phyloP scores from a whole-genome alignment of 371 early-diverging fungal genomes.

The Saksenaea vasiformis region DNA sequence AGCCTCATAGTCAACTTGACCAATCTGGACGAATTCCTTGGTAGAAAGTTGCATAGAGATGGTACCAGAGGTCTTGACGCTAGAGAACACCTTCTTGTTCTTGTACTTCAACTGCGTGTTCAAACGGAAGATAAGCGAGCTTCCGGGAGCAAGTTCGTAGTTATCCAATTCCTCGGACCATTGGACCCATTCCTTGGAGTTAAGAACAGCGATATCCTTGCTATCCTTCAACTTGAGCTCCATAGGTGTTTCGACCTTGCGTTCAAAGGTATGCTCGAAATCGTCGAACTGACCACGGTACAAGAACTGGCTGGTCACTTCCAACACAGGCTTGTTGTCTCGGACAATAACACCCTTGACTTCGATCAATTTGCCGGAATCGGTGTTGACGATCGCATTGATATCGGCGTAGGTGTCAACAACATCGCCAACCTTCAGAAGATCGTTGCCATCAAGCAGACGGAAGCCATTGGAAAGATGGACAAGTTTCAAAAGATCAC shows the following conservation, averaged over 20 bases:
- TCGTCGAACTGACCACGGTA: slow-evolving; percentile 89
- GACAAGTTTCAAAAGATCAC: slow-evolving; percentile 89
- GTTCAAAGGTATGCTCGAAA: slow-evolving; percentile 83
- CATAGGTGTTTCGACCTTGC: slow-evolving; percentile 82
- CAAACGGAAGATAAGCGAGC: slow-evolving; percentile 83
- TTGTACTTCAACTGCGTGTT: slow-evolving; percentile 80
- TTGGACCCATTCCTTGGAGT: slow-evolving; percentile 90
- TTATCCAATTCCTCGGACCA: slow-evolving; percentile 70
- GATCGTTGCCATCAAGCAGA: slow-evolving; percentile 76
- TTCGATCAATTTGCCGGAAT: slow-evolving; percentile 90
- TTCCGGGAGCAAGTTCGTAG: slow-evolving; percentile 65
- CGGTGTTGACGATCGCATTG: slow-evolving; percentile 81
- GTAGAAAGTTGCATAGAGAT: slow-evolving; percentile 85
- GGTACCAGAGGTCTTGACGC: slow-evolving; percentile 77
- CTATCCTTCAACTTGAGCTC: slow-evolving; percentile 72
- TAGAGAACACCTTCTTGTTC: slow-evolving; percentile 69
- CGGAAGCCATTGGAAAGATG: slow-evolving; percentile 95
- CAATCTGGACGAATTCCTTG: slow-evolving; percentile 84
- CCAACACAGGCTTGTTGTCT: slow-evolving; percentile 68
- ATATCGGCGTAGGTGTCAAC: slow-evolving; percentile 80
- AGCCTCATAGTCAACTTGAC: slow-evolving; percentile 75
- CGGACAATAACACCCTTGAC: slow-evolving; percentile 79
- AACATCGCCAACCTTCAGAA: slow-evolving; percentile 83
- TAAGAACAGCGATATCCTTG: slow-evolving; percentile 87
- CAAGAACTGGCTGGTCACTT: slow-evolving; percentile 86